phyloP scores from a whole-genome alignment of 1,284 basidiomycete species.

The Chalciporus sp. region DNA sequence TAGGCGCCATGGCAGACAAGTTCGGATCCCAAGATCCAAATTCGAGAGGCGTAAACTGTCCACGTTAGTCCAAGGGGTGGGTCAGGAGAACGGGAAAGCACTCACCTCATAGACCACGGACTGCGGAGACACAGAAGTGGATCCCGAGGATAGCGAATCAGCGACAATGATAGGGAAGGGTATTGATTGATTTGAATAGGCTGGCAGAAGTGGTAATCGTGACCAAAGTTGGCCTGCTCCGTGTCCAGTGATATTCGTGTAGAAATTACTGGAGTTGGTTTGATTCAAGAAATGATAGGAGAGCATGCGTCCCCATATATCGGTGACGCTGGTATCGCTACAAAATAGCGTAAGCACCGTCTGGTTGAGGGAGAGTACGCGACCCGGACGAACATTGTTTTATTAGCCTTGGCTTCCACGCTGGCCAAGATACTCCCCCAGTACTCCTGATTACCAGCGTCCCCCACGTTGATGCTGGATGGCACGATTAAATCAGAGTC shows the following conservation, averaged over 20 bases:
- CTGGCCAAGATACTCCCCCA: slow-evolving; percentile 62
- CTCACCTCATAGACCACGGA: slow-evolving; percentile 62
- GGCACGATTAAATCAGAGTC: slow-evolving; percentile 59
- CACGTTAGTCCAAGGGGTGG: slow-evolving; percentile 1
- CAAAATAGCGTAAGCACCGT: not conserved
- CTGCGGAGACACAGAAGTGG: slow-evolving; percentile 46
- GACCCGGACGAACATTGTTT: slow-evolving; percentile 49
- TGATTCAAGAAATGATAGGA: slow-evolving; percentile 70
- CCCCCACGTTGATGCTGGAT: slow-evolving; percentile 47
- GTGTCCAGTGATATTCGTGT: slow-evolving; percentile 58
- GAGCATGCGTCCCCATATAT: slow-evolving; percentile 64
- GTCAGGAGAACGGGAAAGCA: not conserved
- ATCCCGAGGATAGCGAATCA: slow-evolving; percentile 53
- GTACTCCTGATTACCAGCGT: slow-evolving; percentile 54
- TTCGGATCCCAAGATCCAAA: slow-evolving; percentile 71
- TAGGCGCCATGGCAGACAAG: slow-evolving; percentile 60
- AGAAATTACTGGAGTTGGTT: slow-evolving; percentile 58
- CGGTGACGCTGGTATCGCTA: slow-evolving; percentile 64
- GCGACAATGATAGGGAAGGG: slow-evolving; percentile 63
- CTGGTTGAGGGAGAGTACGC: not conserved
- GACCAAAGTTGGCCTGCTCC: slow-evolving; percentile 72
- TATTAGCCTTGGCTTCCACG: slow-evolving; percentile 55
- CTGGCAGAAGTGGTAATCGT: slow-evolving; percentile 47
- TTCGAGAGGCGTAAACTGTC: slow-evolving; percentile 64
- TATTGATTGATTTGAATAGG: slow-evolving; percentile 45